Evolutionary conservation across 331 rosid species (phyloP).

Genomic region (Erythrophleum ivorense): DNA sequence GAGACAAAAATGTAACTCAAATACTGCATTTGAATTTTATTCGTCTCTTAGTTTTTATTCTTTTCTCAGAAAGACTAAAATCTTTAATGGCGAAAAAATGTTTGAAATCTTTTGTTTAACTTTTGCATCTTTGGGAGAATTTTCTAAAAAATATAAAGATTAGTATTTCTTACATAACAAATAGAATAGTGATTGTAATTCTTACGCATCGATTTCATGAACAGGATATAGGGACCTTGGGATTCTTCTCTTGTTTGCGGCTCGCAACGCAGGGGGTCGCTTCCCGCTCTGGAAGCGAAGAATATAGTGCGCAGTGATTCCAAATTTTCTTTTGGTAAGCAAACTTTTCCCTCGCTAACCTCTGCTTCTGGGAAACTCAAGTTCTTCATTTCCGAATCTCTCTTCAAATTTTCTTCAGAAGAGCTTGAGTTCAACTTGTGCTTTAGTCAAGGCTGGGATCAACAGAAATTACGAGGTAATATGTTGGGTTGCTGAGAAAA

Average conservation of each 20-base stretch:
- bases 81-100: not conserved
- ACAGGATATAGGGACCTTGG: not conserved
- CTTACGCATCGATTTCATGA: not conserved
- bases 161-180: not conserved
- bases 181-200: not conserved
- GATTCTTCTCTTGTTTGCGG: constrained; percentile 15
- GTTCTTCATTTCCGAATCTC: constrained; percentile 18
- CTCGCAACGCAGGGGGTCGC: constrained; percentile 5
- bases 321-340: constrained; percentile 2
- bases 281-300: constrained; percentile 45
- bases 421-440: not conserved
- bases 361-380: not conserved
- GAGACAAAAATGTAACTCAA: not conserved
- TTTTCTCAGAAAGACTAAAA: not conserved
- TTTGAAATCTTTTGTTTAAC: too few species aligned
- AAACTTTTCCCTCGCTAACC: not conserved
- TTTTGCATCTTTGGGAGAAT: too few species aligned
- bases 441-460: constrained; percentile 27
- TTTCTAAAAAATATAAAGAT: not conserved
- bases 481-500: not conserved
- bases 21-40: not conserved
- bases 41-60: not conserved
- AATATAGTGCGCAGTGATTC: constrained; percentile 34
- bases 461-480: constrained; percentile 43
- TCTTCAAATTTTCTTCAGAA: not conserved